Evolutionary conservation across 73 alveolate species (phyloP).

Genomic region (Tetrahymena malaccensis): DNA sequence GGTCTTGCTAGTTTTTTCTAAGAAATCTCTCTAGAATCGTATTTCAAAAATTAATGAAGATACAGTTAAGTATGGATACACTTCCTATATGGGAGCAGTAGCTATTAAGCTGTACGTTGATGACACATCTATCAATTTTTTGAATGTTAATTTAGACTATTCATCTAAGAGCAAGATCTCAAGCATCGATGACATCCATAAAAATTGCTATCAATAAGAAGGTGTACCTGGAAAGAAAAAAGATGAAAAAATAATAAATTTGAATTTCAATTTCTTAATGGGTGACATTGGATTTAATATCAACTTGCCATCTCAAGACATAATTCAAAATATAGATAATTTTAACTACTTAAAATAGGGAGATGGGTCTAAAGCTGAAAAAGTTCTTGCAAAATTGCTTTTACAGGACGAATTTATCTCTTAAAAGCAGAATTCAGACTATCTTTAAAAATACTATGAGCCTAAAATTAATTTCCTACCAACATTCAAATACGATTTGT

Average conservation of each 20-base stretch:
- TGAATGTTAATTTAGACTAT: neutral
- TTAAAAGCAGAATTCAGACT: neutral
- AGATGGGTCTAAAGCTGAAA: neutral
- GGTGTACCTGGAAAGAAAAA: neutral
- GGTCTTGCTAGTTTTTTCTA: conserved; percentile 10
- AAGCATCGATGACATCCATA: neutral
- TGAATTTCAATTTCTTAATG: neutral
- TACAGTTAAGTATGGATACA: conserved; percentile 13
- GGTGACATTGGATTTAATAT: neutral
- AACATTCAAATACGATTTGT: neutral
- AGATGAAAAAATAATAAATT: neutral
- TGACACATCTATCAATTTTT: neutral
- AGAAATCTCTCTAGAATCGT: conserved; percentile 16
- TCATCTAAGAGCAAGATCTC: neutral
- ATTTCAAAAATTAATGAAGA: conserved; percentile 34
- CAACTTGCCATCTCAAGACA: neutral
- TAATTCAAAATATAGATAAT: neutral
- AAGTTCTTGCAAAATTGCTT: neutral
- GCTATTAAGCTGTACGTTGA: neutral
- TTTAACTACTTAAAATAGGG: neutral
- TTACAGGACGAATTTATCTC: neutral
- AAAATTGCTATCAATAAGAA: neutral
- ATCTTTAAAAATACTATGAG: neutral
- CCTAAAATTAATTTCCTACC: neutral
- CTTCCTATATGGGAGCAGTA: neutral